Evolutionary conservation across 2,329 filamentous ascomycete species (phyloP).

Genomic region (Ambrosiella beaveri): DNA sequence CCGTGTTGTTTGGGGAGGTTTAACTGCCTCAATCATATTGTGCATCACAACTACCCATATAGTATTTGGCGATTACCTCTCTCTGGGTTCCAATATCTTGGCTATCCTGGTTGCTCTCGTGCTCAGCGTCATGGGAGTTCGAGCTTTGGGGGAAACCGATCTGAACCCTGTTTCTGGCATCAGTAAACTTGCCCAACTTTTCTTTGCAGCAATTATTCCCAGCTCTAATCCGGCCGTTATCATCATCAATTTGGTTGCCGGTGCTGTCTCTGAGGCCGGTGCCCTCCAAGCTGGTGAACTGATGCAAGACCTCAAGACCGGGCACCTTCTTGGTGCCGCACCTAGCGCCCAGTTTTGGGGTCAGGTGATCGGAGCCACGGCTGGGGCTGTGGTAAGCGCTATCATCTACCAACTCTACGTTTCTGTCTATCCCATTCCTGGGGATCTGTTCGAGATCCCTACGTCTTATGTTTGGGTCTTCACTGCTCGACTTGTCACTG

Average conservation of each 20-base stretch:
- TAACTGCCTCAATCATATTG: conserved; percentile 58
- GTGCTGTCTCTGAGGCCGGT: conserved; percentile 46
- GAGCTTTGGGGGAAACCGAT: conserved; percentile 65
- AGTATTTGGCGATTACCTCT: conserved; percentile 69
- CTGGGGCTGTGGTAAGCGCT: conserved; percentile 72
- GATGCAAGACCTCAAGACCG: conserved; percentile 94
- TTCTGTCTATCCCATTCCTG: conserved; percentile 68
- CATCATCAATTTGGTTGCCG: conserved; percentile 88
- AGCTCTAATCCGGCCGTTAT: conserved; percentile 65
- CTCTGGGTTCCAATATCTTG: conserved; percentile 54
- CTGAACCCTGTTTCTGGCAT: conserved; percentile 94
- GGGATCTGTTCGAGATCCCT: conserved; percentile 79
- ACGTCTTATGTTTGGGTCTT: conserved; percentile 97
- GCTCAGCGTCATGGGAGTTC: conserved; percentile 56
- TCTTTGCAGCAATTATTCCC: conserved; percentile 83
- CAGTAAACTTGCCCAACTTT: conserved; percentile 85
- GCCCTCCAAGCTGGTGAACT: conserved; percentile 90
- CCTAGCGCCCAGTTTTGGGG: conserved; percentile 95
- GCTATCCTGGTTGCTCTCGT: conserved; percentile 74
- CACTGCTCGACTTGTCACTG: conserved; percentile 82
- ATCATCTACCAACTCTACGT: conserved; percentile 83
- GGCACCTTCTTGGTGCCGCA: conserved; percentile 77
- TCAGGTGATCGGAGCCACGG: conserved; percentile 75
- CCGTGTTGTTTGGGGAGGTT: conserved; percentile 53
- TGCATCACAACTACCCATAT: conserved; percentile 69